These are phyloP conservation scores for Teratosphaeria gauchensis DNA, from an alignment of 2,329 filamentous ascomycete species.

Conservation along the genomic window DNA sequence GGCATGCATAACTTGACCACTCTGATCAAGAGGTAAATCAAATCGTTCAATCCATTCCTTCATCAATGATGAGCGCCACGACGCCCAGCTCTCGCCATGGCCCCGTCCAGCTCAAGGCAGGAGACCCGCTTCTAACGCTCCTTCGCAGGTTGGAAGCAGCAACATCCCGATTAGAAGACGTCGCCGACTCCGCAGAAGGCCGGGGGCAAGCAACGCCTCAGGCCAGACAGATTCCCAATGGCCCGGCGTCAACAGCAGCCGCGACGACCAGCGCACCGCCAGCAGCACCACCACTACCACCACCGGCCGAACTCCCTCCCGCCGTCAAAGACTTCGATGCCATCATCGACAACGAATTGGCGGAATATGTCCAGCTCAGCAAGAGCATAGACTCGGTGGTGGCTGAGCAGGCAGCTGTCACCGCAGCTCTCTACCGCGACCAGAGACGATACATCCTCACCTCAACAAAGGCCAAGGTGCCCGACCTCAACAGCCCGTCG, in stretches of 20 bases:
- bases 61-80: background rate
- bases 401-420: constrained; percentile 58
- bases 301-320: constrained; percentile 51
- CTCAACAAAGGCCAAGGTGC: constrained; percentile 85
- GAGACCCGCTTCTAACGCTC: constrained; percentile 39
- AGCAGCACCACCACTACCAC: constrained; percentile 23
- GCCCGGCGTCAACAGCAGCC: background rate
- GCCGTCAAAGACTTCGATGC: constrained; percentile 81
- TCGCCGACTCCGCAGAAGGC: constrained; percentile 57
- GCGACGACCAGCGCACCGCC: constrained; percentile 13
- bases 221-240: constrained; percentile 6
- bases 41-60: constrained; percentile 1
- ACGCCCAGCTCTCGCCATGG: background rate
- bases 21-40: constrained; percentile 79
- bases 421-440: constrained; percentile 62
- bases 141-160: constrained; percentile 81
- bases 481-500: constrained; percentile 58
- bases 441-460: constrained; percentile 83
- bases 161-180: constrained; percentile 91
- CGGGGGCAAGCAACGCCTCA: constrained; percentile 6
- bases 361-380: constrained; percentile 69
- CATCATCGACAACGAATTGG: constrained; percentile 64
- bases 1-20: constrained; percentile 97
- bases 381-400: constrained; percentile 58
- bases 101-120: background rate